Evolutionary conservation across 1,284 basidiomycete species (phyloP), one percentile per base, ranked within the genome.

Genomic region (Caloboletus firmus): DNA sequence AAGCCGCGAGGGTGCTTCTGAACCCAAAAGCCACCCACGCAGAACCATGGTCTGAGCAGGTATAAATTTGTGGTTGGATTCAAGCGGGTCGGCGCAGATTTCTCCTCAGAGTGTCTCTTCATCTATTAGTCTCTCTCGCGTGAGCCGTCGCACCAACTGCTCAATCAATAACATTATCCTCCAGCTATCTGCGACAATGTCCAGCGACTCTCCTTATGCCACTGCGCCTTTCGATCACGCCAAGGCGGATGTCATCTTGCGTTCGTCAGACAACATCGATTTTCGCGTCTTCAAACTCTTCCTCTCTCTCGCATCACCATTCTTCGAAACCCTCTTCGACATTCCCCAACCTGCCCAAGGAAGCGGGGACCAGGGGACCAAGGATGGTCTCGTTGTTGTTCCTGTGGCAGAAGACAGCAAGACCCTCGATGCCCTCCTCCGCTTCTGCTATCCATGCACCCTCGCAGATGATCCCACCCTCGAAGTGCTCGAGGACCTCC

Each of bases 241-340:
- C 17, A 52, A 61, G 32, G 59, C 58, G 4, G 58, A 60, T 10
- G 34, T 60, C 37, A 57, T 60, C 26, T 18, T 81, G 20, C 73
- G 75, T 35, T 79, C 79, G 5, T 76, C 77, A 5, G 79, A 80
- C 62, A 68, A 71, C 39, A n/a, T 57, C 20, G 41, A 62, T 28
- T 62, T 60, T 8, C 54, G 60, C n/a, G 69, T 76, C 13, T 77
- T 78, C 70, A 76, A 73, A 51, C 60, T 73, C 30, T 68, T 59
- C 37, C 57, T 58, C 42, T 58, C 56, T 10, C 48, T 55, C 28
- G 45, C 46, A 37, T 45, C 56, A 77, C 73, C 77, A 0, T 71
- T 79, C 52, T 78, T 81, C 52, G 65, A 71, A 32, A 62, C 72
- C 28, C 72, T 79, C 57, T 76, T 79, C 45, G 65, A 71, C 13